phyloP scores from a whole-genome alignment of 768 basidiomycete species.

The Tulasnella sp. region DNA sequence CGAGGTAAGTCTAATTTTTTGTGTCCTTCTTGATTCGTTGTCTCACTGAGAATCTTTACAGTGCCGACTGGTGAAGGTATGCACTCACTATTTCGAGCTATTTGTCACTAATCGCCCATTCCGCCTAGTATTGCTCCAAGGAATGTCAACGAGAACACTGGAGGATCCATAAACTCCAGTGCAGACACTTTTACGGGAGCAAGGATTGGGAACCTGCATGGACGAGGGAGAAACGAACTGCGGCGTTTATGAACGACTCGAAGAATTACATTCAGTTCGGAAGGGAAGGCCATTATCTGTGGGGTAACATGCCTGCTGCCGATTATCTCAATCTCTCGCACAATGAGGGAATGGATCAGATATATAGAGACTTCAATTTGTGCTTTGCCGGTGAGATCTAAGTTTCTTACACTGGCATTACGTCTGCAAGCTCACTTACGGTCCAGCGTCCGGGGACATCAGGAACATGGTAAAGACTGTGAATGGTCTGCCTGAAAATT shows the following conservation, averaged over 20 bases:
- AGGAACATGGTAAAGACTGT: constrained; percentile 33
- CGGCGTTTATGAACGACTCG: neutral
- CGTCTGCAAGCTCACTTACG: neutral
- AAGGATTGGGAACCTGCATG: constrained; percentile 8
- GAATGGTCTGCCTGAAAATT: constrained; percentile 32
- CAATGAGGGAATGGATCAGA: constrained; percentile 17
- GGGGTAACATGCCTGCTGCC: constrained; percentile 29
- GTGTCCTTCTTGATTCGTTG: too few relatives aligned
- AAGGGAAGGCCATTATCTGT: constrained; percentile 17
- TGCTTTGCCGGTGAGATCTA: constrained; percentile 13
- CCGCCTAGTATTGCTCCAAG: constrained; percentile 39
- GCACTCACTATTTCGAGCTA: too few relatives aligned
- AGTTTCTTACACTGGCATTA: too few relatives aligned
- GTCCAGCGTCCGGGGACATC: constrained; percentile 38
- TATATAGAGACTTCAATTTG: neutral
- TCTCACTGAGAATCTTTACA: too few relatives aligned
- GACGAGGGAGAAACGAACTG: neutral
- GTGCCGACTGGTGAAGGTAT: too few relatives aligned
- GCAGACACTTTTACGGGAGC: neutral
- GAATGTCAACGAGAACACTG: constrained; percentile 34
- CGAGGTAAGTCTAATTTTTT: too few relatives aligned
- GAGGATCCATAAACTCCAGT: constrained; percentile 26
- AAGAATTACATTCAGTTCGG: neutral
- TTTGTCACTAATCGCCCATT: too few relatives aligned
- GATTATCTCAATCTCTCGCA: constrained; percentile 25